Evolutionary conservation across 2,329 filamentous ascomycete genomes (phyloP), one percentile per base, ranked within the genome.

Genomic region (Blastomyces gilchristii): DNA sequence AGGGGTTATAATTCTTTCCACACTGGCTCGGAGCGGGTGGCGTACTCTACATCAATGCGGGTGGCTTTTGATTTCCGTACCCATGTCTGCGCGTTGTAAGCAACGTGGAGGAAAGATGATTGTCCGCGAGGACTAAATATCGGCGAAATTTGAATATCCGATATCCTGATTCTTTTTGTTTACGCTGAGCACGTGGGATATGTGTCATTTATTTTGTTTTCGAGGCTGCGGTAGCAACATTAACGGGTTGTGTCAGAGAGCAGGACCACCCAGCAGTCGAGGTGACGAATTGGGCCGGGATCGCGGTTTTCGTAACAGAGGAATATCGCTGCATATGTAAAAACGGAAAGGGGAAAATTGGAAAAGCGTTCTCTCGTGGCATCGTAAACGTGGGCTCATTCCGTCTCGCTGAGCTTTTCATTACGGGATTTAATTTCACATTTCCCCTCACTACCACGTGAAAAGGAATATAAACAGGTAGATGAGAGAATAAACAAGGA

Each of bases 41-140:
- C 22, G 14, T 34, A 34, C 43, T 22, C 18, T 12, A 43, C 37
- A 58, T 28, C 25, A 41, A 49, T 59, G 22, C 12, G n/a, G 25
- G 28, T 31, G 22, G 14, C 16, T 8, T 31, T 59, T 59, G 18
- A 31, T n/a, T 59, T 14, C 25, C 28, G 57, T 34, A n/a, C 34
- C 28, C 16, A 34, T 59, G 43, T 34, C 25, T 37, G 41, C 57
- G 57, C 28, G 14, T 45, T n/a, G 57, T 16, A 58, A 39, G 28
- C 14, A 43, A 43, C n/a, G 6, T 22, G 22, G 31, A 45, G 57
- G 57, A 47, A 47, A 49, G 58, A 45, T 64, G 65, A 64, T 62
- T 65, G 74, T 75, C 73, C 73, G 71, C 66, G 72, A 73, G 73
- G 72, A 75, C 72, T 47, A 62, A 60, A 67, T 65, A 67, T 65